Base-by-base conservation (phyloP, 768 basidiomycete species). In the Leucosporidium scottii region DNA sequence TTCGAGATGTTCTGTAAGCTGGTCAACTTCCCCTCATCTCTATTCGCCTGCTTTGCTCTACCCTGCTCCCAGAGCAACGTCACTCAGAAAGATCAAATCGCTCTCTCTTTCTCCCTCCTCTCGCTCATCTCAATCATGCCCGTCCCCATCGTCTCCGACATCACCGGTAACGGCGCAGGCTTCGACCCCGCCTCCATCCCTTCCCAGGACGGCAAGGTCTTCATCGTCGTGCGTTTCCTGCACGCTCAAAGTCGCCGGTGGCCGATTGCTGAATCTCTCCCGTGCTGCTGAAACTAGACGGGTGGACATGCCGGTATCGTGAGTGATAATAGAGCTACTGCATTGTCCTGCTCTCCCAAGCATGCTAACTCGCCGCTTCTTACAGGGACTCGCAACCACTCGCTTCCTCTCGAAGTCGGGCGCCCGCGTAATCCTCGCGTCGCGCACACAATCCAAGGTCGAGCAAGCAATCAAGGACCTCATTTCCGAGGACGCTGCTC, bases 391-490 rank as follows among this genome's bases (percentile, higher is more conserved):
- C 69, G 79, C 79, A 0, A 85, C 83, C 0, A 81, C 84, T 25
- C 79, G 81, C 61, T 81, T 82, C 68, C 82, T 87, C 25, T 84
- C 81, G 0, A 78, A 80, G 10, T 79, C 77, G 12, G 84, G 85
- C 21, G 82, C 82, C 0, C 82, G 81, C 74, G 83, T 86, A 9
- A 86, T 86, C 70, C 80, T 87, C 68, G 83, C 81, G 0, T 82
- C 84, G 10, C 81, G 85, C 23, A 81, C 79, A 68, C 82, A 83
- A 68, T 71, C 72, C 21, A 80, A 78, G 57, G 85, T 83, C 12
- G 78, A 75, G 27, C 81, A 74, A 10, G 85, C 85, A 3, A 82
- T 86, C n/a, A 78, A 77, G 30, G 74, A 78, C 36, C 76, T 87
- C 49, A 75, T 81, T 0, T 70, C 84, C 1, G 80, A 81, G 34